A percentile compares a stretch with the other conserved stretches of the same genome.
Conservation (phyloP, 441 rosid genomes). For the Euphorbia neoarborescens region DNA sequence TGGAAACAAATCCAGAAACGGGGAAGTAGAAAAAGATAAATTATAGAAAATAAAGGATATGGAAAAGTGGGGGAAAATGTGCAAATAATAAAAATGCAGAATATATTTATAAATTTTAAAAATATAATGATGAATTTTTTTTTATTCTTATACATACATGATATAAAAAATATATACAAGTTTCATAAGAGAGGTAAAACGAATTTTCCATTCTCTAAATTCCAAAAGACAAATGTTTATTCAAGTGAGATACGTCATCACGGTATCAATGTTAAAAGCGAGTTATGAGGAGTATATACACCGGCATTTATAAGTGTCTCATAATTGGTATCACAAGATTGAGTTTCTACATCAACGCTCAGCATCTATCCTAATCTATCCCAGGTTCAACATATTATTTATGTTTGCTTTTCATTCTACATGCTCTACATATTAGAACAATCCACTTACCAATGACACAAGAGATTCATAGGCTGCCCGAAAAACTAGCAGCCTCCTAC, state of each 20-base stretch:
- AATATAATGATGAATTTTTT: no score
- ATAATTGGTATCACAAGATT: constrained; percentile 8
- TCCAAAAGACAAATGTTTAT: neutral
- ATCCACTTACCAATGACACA: constrained; percentile 75
- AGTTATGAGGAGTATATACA: neutral
- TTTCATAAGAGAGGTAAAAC: no score
- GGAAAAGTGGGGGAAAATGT: no score
- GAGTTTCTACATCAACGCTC: neutral
- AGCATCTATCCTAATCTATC: neutral
- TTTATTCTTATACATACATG: no score
- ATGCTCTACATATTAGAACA: constrained; percentile 6
- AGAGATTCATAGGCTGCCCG: constrained; percentile 68
- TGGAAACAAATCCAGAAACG: no score
- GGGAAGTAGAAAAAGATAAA: no score
- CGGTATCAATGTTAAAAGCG: neutral
- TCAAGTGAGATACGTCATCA: neutral
- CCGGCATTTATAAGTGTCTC: constrained; percentile 10
- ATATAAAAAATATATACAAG: no score
- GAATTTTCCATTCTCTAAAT: no score
- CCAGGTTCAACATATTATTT: neutral
- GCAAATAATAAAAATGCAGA: no score
- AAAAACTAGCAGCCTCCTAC: constrained; percentile 71
- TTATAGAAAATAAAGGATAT: no score
- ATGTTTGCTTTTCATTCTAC: neutral
- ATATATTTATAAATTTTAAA: no score